These are phyloP conservation scores for Penicillium dipodomyicola DNA, from an alignment of 495 filamentous ascomycete species.

Conservation along the genomic window DNA sequence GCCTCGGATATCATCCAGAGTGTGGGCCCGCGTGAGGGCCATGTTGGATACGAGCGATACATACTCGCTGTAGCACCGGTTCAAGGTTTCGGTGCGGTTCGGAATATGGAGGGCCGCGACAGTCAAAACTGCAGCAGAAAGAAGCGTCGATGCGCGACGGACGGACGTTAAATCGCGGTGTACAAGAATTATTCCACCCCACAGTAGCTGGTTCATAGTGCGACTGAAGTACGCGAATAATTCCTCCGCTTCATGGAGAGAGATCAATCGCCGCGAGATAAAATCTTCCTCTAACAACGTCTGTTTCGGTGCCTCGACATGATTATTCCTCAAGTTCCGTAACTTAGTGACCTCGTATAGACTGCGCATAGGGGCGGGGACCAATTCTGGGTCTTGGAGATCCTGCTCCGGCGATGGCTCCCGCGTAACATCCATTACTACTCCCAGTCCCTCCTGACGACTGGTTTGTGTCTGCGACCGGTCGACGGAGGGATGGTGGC, in stretches of 20 bases:
- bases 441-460: slow-evolving; percentile 32
- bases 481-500: slow-evolving; percentile 29
- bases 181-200: slow-evolving; percentile 55
- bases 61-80: slow-evolving; percentile 52
- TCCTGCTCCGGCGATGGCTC: slow-evolving; percentile 54
- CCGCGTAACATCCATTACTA: slow-evolving; percentile 45
- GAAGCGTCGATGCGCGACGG: slow-evolving; percentile 47
- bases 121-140: slow-evolving; percentile 51
- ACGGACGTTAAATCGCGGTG: slow-evolving; percentile 49
- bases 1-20: slow-evolving; percentile 51
- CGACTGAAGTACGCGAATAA: slow-evolving; percentile 53
- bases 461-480: slow-evolving; percentile 26
- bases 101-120: slow-evolving; percentile 54
- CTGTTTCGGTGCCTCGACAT: slow-evolving; percentile 42
- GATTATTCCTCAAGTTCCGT: slow-evolving; percentile 49
- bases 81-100: slow-evolving; percentile 49
- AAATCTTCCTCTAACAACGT: slow-evolving; percentile 53
- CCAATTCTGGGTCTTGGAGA: slow-evolving; percentile 46
- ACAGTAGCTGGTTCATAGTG: slow-evolving; percentile 55
- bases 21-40: slow-evolving; percentile 50
- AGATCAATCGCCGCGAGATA: slow-evolving; percentile 49
- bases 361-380: slow-evolving; percentile 58
- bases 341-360: slow-evolving; percentile 60
- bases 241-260: slow-evolving; percentile 49
- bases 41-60: slow-evolving; percentile 50